phyloP scores from a whole-genome alignment of 768 basidiomycete species.

The Xerocomellus dryophilus region DNA sequence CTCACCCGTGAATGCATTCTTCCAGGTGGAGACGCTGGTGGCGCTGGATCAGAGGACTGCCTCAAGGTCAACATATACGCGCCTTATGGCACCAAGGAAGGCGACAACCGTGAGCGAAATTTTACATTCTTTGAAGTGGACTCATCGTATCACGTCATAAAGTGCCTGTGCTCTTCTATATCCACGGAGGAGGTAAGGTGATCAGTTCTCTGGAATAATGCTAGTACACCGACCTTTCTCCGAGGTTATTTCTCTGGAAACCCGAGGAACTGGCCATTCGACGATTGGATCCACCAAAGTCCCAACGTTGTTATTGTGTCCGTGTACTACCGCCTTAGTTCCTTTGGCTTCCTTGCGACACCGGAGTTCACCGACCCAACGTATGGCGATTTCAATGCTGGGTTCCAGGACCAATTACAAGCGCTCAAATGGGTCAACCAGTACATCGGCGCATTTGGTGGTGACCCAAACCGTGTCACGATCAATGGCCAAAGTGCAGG shows the following conservation, averaged over 20 bases:
- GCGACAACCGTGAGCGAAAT: conserved; percentile 43
- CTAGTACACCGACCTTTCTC: not conserved
- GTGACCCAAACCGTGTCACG: conserved; percentile 38
- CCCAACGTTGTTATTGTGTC: conserved; percentile 64
- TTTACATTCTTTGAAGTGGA: not conserved
- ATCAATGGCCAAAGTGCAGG: conserved; percentile 64
- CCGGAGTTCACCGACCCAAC: conserved; percentile 43
- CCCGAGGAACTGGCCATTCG: conserved; percentile 63
- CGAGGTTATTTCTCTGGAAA: conserved; percentile 58
- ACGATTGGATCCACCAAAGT: conserved; percentile 60
- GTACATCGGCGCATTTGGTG: conserved; percentile 39
- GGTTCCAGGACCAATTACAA: conserved; percentile 52
- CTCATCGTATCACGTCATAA: not conserved
- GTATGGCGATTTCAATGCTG: conserved; percentile 50
- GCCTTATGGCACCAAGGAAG: conserved; percentile 44
- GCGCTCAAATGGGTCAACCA: conserved; percentile 40
- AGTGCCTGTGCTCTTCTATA: conserved; percentile 42
- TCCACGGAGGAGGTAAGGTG: conserved; percentile 37
- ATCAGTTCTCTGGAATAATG: not conserved
- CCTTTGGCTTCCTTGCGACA: conserved; percentile 58
- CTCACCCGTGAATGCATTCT: not conserved
- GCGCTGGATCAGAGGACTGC: conserved; percentile 66
- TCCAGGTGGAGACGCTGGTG: conserved; percentile 53
- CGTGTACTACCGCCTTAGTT: conserved; percentile 61
- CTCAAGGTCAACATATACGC: conserved; percentile 65